Percentiles rank a stretch among this genome's conserved stretches.
phyloP scores from a whole-genome alignment of 306 rosid species.

The Cucumis hystrix region DNA sequence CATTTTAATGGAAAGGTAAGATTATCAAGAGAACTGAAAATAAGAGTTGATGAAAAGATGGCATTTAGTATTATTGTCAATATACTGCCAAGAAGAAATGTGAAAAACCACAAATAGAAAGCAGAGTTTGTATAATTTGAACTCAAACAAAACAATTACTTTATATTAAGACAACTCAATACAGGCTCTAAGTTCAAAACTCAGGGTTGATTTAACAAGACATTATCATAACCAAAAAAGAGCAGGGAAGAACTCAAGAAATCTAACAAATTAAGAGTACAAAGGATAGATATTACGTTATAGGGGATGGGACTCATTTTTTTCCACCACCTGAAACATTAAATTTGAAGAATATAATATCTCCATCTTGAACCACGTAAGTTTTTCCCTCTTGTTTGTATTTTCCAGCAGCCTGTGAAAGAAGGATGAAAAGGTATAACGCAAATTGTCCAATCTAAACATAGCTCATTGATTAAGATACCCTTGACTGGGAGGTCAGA shows the following conservation, averaged over 20 bases:
- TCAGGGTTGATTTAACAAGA: not conserved
- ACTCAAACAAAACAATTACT: not conserved
- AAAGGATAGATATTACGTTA: not conserved
- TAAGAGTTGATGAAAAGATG: not conserved
- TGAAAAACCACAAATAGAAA: not conserved
- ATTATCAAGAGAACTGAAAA: not conserved
- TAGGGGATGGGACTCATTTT: slow-evolving; percentile 32
- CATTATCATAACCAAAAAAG: not conserved
- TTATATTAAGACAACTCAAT: not conserved
- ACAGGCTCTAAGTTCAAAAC: slow-evolving; percentile 1
- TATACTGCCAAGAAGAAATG: not conserved
- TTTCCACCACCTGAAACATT: slow-evolving; percentile 97
- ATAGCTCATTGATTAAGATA: not conserved
- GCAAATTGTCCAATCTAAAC: too few species aligned
- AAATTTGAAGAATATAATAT: slow-evolving; percentile 81
- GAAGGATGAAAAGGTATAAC: not conserved
- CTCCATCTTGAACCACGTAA: slow-evolving; percentile 87
- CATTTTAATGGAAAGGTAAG: not conserved
- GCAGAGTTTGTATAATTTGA: not conserved
- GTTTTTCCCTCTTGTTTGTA: slow-evolving; percentile 96
- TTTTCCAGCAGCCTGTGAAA: slow-evolving; percentile 20
- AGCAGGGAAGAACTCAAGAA: not conserved
- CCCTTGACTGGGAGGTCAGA: not conserved
- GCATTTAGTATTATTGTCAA: not conserved
- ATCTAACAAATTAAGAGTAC: slow-evolving; percentile 1